Evolutionary conservation across 768 basidiomycete genomes (phyloP).

Genomic region (Cystobasidium tubakii): DNA sequence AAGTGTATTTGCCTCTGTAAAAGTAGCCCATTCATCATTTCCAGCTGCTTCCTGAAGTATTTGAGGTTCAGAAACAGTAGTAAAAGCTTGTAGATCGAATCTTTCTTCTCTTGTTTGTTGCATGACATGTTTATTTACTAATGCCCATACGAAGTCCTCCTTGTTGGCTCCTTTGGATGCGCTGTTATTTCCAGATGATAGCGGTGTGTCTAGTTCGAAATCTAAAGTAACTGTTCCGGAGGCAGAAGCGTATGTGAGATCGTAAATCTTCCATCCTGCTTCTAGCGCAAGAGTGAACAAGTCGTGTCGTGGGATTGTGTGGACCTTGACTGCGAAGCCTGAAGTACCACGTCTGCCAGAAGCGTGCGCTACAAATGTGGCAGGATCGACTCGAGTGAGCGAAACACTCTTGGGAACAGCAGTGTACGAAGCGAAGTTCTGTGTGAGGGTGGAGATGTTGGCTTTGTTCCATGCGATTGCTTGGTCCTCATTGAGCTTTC

Average conservation of each 20-base stretch:
- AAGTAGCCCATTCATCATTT: slow-evolving; percentile 20
- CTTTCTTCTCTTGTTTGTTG: slow-evolving; percentile 19
- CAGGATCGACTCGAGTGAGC: slow-evolving; percentile 17
- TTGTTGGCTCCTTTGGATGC: background rate
- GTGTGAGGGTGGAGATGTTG: background rate
- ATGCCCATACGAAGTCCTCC: slow-evolving; percentile 26
- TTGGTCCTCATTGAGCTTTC: background rate
- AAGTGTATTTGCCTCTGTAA: slow-evolving; percentile 5
- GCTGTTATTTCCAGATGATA: background rate
- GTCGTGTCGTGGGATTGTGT: slow-evolving; percentile 7
- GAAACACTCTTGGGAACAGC: slow-evolving; percentile 1
- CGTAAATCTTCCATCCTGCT: slow-evolving; percentile 24
- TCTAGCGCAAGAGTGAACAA: background rate
- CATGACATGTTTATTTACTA: slow-evolving; percentile 15
- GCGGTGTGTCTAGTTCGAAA: slow-evolving; percentile 2
- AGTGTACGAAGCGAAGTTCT: slow-evolving; percentile 25
- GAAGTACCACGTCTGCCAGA: slow-evolving; percentile 25
- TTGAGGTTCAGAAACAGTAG: slow-evolving; percentile 17
- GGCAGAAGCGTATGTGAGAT: slow-evolving; percentile 3
- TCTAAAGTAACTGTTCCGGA: slow-evolving; percentile 6
- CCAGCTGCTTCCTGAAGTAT: background rate
- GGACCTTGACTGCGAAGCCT: slow-evolving; percentile 11
- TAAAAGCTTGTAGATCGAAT: slow-evolving; percentile 27
- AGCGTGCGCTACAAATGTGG: slow-evolving; percentile 18
- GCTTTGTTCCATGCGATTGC: slow-evolving; percentile 3